Conservation (phyloP, 164 flowering plant species). For the Umbilicus rupestris region DNA sequence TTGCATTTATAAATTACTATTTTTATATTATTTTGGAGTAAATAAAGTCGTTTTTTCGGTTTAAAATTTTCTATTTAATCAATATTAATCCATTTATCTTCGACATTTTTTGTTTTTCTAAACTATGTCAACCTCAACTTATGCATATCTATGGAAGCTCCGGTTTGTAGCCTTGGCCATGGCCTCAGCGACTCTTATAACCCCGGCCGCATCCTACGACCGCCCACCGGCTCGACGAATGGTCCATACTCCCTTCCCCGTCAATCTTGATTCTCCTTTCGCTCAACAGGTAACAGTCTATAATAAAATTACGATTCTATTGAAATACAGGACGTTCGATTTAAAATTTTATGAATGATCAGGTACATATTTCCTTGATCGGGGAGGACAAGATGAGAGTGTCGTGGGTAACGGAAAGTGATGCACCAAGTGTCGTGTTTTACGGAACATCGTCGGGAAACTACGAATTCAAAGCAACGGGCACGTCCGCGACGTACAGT, state of each 20-base stretch:
- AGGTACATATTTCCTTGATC: constrained; percentile 69
- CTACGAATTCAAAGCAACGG: constrained; percentile 22
- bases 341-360: neutral
- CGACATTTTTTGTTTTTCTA: no score
- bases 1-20: no score
- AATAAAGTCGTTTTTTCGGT: no score
- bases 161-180: neutral
- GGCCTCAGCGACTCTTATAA: neutral
- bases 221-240: constrained; percentile 11
- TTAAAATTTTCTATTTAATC: no score
- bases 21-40: no score
- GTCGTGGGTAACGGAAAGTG: constrained; percentile 42
- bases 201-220: neutral
- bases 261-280: neutral
- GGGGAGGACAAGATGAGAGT: constrained; percentile 70
- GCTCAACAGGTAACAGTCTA: constrained; percentile 12
- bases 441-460: constrained; percentile 45
- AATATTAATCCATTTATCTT: no score
- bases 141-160: neutral
- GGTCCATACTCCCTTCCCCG: neutral
- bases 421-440: constrained; percentile 27
- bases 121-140: no score
- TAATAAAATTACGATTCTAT: no score
- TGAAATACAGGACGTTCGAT: neutral
- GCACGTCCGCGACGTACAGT: constrained; percentile 32